Conservation (phyloP, 2,329 filamentous ascomycete genomes). For the Penicillium sp. region DNA sequence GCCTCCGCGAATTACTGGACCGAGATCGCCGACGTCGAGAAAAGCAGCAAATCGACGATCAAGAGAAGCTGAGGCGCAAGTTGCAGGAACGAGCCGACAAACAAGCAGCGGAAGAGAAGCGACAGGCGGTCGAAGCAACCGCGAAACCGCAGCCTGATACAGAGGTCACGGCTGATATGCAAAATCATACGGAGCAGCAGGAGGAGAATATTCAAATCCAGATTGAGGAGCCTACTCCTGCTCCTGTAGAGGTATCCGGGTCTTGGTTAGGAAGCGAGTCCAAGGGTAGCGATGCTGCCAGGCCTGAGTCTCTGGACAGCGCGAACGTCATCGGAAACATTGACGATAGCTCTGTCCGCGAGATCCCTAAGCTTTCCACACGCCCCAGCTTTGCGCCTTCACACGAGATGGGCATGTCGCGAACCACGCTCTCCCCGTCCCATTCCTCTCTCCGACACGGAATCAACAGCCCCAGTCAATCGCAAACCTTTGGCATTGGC, state of each 20-base stretch:
- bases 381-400: slow-evolving; percentile 35
- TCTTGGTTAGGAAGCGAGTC: slow-evolving; percentile 38
- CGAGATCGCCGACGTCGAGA: slow-evolving; percentile 78
- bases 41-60: slow-evolving; percentile 69
- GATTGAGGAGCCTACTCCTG: slow-evolving; percentile 6
- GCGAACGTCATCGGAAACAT: slow-evolving; percentile 33
- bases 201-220: neutral
- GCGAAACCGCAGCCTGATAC: neutral
- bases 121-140: slow-evolving; percentile 1
- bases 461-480: slow-evolving; percentile 52
- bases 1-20: slow-evolving; percentile 85
- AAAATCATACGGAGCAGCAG: slow-evolving; percentile 3
- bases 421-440: slow-evolving; percentile 32
- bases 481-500: slow-evolving; percentile 52
- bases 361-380: slow-evolving; percentile 22
- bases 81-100: slow-evolving; percentile 51
- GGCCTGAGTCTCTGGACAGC: slow-evolving; percentile 31
- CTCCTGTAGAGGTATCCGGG: slow-evolving; percentile 10
- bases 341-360: slow-evolving; percentile 35
- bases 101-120: slow-evolving; percentile 36
- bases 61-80: slow-evolving; percentile 56
- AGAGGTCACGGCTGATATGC: neutral
- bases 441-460: slow-evolving; percentile 48
- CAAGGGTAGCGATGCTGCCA: slow-evolving; percentile 25
- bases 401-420: slow-evolving; percentile 35